Percentiles rank a stretch among this genome's conserved stretches.
These are phyloP conservation scores for Camellia oleifera DNA, from an alignment of 179 eudicot species.

Conservation along the genomic window DNA sequence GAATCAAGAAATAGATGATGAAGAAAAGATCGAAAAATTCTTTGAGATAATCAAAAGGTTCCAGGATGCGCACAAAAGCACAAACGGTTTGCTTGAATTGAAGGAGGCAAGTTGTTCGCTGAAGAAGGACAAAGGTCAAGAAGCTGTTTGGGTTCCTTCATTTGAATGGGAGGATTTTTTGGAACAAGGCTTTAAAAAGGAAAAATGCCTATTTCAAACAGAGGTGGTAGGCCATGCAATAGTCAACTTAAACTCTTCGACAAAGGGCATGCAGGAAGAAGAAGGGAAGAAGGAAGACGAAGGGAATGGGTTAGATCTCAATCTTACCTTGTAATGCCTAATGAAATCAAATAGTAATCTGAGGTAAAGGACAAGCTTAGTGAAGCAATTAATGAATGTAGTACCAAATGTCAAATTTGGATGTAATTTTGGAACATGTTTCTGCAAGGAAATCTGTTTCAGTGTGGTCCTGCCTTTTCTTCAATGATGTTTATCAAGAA, in stretches of 20 bases:
- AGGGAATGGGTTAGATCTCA: neutral
- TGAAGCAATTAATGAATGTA: neutral
- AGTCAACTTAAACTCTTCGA: neutral
- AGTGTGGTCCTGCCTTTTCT: too few species aligned
- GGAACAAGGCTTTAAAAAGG: neutral
- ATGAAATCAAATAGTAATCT: neutral
- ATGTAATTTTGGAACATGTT: neutral
- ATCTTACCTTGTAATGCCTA: neutral
- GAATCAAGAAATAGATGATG: neutral
- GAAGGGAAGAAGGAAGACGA: neutral
- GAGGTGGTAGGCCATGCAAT: neutral
- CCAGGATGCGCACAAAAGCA: neutral
- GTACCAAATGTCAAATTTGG: neutral
- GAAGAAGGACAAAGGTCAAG: neutral
- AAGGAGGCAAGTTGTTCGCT: neutral
- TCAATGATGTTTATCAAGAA: neutral
- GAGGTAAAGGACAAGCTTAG: neutral
- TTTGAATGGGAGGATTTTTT: constrained; percentile 7
- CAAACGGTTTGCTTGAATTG: neutral
- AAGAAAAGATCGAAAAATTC: neutral
- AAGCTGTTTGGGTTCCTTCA: constrained; percentile 13
- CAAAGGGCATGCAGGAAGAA: neutral
- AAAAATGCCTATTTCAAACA: neutral
- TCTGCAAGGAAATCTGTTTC: neutral
- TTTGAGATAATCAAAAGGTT: constrained; percentile 3